Evolutionary conservation across 192 early-diverging fungal genomes (phyloP).

Genomic region (Coemansia sp.): DNA sequence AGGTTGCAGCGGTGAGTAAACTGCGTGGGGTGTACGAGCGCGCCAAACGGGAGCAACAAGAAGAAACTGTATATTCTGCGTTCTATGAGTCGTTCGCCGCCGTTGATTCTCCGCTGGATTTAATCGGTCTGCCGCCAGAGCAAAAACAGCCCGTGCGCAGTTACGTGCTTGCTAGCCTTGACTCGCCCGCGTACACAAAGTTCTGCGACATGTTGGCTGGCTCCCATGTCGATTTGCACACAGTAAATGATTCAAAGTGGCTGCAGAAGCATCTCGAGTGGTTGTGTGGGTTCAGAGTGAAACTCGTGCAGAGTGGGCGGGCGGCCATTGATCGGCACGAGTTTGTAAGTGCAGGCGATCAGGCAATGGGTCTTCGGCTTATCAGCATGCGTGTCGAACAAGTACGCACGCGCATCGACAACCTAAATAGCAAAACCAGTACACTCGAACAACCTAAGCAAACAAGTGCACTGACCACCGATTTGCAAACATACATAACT

Average conservation of each 20-base stretch:
- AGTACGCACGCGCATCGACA: neutral
- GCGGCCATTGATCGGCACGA: neutral
- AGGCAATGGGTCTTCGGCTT: neutral
- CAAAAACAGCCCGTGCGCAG: neutral
- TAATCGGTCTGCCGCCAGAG: neutral
- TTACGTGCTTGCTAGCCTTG: neutral
- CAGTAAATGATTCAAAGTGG: neutral
- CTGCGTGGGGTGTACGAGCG: neutral
- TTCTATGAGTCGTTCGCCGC: neutral
- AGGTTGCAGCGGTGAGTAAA: neutral
- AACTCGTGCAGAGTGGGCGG: neutral
- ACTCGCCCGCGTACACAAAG: neutral
- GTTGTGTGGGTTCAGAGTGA: neutral
- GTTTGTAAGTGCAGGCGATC: neutral
- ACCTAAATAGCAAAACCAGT: neutral
- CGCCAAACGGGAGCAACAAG: neutral
- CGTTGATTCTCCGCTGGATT: neutral
- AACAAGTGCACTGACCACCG: neutral
- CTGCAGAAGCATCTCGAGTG: neutral
- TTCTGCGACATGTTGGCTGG: neutral
- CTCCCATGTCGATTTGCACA: neutral
- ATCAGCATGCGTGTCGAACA: constrained; percentile 5
- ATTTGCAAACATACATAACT: neutral
- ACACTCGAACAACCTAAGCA: no score
- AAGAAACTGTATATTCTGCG: neutral